phyloP scores from a whole-genome alignment of 1,139 yeast species.

The Tardiomyces depauwii region DNA sequence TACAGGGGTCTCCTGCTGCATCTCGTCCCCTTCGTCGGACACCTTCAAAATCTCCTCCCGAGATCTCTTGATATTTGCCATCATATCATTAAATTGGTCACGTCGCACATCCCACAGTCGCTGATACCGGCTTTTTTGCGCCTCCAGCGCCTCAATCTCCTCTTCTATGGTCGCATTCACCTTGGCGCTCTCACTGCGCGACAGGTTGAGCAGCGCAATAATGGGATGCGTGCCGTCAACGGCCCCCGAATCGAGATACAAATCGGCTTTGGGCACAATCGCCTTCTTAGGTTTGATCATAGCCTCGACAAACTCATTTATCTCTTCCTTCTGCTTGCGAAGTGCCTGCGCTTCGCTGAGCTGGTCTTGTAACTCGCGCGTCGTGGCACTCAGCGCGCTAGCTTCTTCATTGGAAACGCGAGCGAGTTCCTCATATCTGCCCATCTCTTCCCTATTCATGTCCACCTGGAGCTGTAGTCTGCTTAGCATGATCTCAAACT shows the following conservation, averaged over 20 bases:
- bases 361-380: conserved; percentile 15
- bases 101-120: conserved; percentile 16
- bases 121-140: conserved; percentile 12
- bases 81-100: conserved; percentile 15
- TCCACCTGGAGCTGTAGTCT: conserved; percentile 18
- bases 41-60: conserved; percentile 8
- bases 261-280: too few species aligned
- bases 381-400: conserved; percentile 9
- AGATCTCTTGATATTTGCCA: conserved; percentile 14
- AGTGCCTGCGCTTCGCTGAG: conserved; percentile 15
- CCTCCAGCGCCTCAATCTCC: conserved; percentile 20
- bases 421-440: conserved; percentile 11
- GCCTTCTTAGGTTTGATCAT: conserved; percentile 11
- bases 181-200: conserved; percentile 16
- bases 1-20: conserved; percentile 6
- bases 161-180: conserved; percentile 13
- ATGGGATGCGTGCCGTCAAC: conserved; percentile 8
- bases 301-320: conserved; percentile 17
- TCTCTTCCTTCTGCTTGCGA: conserved; percentile 18
- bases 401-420: conserved; percentile 9
- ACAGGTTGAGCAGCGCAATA: conserved; percentile 14
- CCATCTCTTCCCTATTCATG: conserved; percentile 16
- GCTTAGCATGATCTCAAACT: conserved; percentile 12
- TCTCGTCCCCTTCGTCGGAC: conserved; percentile 11
- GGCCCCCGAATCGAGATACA: background rate